Percentiles rank a stretch among this genome's conserved stretches.
Conservation (phyloP, 2,329 filamentous ascomycete genomes). For the Colletotrichum ledebouriae region DNA sequence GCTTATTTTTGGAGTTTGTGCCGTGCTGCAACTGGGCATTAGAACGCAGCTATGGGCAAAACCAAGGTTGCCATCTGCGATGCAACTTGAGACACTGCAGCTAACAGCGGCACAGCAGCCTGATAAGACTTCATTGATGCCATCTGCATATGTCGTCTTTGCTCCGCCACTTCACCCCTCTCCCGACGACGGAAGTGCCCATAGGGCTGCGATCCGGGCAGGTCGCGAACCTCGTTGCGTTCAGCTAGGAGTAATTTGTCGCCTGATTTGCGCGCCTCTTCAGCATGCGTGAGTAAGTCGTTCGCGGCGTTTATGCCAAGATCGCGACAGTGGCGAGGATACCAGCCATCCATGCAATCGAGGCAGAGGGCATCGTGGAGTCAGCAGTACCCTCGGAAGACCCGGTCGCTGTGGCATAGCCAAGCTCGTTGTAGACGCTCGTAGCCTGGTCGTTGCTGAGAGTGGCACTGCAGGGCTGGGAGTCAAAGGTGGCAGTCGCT, state of each 20-base stretch:
- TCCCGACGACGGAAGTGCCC: not conserved
- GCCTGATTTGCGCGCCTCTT: slow-evolving; percentile 9
- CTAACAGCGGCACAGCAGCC: slow-evolving; percentile 10
- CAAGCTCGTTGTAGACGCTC: slow-evolving; percentile 36
- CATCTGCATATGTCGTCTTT: not conserved
- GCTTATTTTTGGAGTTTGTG: slow-evolving; percentile 1
- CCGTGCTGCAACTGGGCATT: slow-evolving; percentile 3
- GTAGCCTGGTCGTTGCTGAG: slow-evolving; percentile 37
- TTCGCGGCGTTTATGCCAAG: slow-evolving; percentile 23
- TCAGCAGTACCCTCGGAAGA: slow-evolving; percentile 32
- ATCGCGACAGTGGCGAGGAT: slow-evolving; percentile 19
- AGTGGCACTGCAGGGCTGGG: slow-evolving; percentile 38
- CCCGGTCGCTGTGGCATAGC: slow-evolving; percentile 35
- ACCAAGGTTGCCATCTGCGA: slow-evolving; percentile 11
- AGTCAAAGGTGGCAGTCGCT: slow-evolving; percentile 37
- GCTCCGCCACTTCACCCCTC: not conserved
- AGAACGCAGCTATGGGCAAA: not conserved
- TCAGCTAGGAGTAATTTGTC: slow-evolving; percentile 12
- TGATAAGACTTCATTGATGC: slow-evolving; percentile 7
- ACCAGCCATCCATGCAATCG: slow-evolving; percentile 18
- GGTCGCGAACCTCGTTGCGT: slow-evolving; percentile 14
- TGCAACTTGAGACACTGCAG: not conserved
- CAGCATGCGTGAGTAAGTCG: not conserved
- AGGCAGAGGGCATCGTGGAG: slow-evolving; percentile 16
- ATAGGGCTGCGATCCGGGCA: slow-evolving; percentile 30